A percentile compares a stretch with the other conserved stretches of the same genome.
Conservation (phyloP, 768 basidiomycete genomes). For the Cantharellus anzutake region DNA sequence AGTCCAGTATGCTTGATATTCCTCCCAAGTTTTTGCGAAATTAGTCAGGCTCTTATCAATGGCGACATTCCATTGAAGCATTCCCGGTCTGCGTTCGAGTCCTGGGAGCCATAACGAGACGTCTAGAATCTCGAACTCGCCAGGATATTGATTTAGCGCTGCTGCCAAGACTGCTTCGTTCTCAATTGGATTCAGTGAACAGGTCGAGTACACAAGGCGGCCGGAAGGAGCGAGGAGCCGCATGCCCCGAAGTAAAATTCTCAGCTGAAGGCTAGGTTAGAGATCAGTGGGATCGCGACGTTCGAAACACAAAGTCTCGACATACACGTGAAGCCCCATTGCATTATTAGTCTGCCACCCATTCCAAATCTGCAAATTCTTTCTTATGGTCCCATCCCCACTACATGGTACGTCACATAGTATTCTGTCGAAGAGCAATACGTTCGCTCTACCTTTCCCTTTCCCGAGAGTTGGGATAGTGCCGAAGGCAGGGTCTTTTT, state of each 20-base stretch:
- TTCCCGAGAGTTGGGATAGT: slow-evolving; percentile 7
- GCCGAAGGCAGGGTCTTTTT: slow-evolving; percentile 8
- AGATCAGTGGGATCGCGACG: not conserved
- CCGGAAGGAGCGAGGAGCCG: slow-evolving; percentile 71
- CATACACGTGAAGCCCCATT: slow-evolving; percentile 75
- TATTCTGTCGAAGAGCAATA: slow-evolving; percentile 77
- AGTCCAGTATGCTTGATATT: not conserved
- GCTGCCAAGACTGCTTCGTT: slow-evolving; percentile 91
- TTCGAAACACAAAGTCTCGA: slow-evolving; percentile 1
- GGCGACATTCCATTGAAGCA: slow-evolving; percentile 62
- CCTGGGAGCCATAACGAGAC: slow-evolving; percentile 50
- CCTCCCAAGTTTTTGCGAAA: slow-evolving; percentile 17
- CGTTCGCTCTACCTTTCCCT: slow-evolving; percentile 18
- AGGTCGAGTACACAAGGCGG: slow-evolving; percentile 92
- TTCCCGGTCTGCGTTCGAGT: slow-evolving; percentile 57
- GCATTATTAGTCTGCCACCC: slow-evolving; percentile 77
- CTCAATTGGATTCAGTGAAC: slow-evolving; percentile 90
- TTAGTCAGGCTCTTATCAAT: slow-evolving; percentile 27
- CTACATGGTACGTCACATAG: slow-evolving; percentile 95
- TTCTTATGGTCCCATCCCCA: slow-evolving; percentile 89
- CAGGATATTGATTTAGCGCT: slow-evolving; percentile 51
- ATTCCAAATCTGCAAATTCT: slow-evolving; percentile 92
- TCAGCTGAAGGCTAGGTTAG: slow-evolving; percentile 57
- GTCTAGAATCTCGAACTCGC: slow-evolving; percentile 65
- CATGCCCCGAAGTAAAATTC: slow-evolving; percentile 88